Base-by-base conservation (phyloP, 163 green algal genomes). In the Chlorella variabilis region DNA sequence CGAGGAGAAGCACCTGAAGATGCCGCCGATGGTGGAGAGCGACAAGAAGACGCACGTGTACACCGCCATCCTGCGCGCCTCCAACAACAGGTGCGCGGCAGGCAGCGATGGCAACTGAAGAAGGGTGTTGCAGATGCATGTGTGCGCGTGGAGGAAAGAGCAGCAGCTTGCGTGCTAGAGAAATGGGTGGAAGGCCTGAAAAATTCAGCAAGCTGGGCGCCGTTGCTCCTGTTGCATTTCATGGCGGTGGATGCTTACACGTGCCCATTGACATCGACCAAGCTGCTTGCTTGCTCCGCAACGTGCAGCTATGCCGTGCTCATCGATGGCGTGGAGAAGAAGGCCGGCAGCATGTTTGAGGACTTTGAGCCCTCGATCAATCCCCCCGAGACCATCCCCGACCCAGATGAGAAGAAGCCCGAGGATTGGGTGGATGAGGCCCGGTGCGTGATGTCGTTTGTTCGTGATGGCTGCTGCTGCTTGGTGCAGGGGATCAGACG, bases 391-490 rank as follows among this genome's bases (percentile, higher is more conserved):
- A 90, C 94, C 71, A 94, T 98, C 34, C 86, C 92, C 6, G 96
- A 98, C 88, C 92, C 94, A 4, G 77, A 91, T 7, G 92, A 98
- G 88, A 86, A 61, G 13, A 98, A 98, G 90, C 96, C 96, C 18
- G 89, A 85, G 4, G 91, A 97, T 89, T 98, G 96, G 96, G 73
- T 80, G 54, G 73, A 80, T 18, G 73, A 80, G 73, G 73, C 73
- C 0, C n/a, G 20, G 73, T 80, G 38, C 29, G 59, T 67, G 27
- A 39, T 17, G 9, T 62, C 21, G 15, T n/a, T n/a, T 62, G 13
- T 15, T n/a, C 51, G 15, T 62, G 51, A n/a, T 62, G 13, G 20
- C 20, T 62, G 4, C 51, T 62, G 25, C 45, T 54, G 45, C 45
- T 54, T 54, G 45, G 11, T n/a, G n/a, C n/a, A n/a, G n/a, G n/a